Conservation (phyloP, 495 filamentous ascomycete species). For the Penicillium arizonense region DNA sequence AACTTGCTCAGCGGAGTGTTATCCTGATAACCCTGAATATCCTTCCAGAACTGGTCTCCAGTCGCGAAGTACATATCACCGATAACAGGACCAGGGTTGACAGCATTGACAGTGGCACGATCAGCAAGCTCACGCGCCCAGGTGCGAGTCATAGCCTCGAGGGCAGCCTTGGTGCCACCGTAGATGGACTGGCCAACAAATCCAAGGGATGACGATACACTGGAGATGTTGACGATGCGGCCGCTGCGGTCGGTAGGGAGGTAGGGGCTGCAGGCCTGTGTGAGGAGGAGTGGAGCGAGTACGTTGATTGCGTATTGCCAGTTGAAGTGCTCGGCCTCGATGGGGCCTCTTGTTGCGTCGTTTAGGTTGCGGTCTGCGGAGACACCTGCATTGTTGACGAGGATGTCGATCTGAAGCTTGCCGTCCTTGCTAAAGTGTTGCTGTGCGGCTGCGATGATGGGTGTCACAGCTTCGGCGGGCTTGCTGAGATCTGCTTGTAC, state of each 20-base stretch:
- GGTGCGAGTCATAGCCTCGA: conserved; percentile 90
- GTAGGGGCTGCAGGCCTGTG: conserved; percentile 66
- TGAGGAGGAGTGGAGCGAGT: conserved; percentile 76
- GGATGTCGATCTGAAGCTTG: conserved; percentile 74
- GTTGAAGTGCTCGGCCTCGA: conserved; percentile 59
- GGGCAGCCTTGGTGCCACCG: conserved; percentile 82
- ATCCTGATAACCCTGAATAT: conserved; percentile 61
- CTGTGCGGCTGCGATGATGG: conserved; percentile 39
- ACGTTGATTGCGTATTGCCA: conserved; percentile 80
- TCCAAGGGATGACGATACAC: conserved; percentile 65
- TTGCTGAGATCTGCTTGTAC: conserved; percentile 60
- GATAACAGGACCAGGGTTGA: conserved; percentile 86
- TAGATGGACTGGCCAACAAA: conserved; percentile 75
- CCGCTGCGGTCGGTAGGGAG: conserved; percentile 73
- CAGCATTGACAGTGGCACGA: conserved; percentile 75
- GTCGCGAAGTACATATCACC: conserved; percentile 72
- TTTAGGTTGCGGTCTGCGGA: conserved; percentile 58
- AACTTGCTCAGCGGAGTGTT: conserved; percentile 63
- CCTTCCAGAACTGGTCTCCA: conserved; percentile 51
- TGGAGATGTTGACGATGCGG: conserved; percentile 77
- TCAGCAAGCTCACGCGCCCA: conserved; percentile 83
- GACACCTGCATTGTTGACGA: conserved; percentile 87
- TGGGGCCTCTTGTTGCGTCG: conserved; percentile 47
- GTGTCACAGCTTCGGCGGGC: conserved; percentile 30
- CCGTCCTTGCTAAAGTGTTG: conserved; percentile 49